Base-by-base conservation (phyloP, 2,329 filamentous ascomycete genomes). In the Diplodia sapinea region DNA sequence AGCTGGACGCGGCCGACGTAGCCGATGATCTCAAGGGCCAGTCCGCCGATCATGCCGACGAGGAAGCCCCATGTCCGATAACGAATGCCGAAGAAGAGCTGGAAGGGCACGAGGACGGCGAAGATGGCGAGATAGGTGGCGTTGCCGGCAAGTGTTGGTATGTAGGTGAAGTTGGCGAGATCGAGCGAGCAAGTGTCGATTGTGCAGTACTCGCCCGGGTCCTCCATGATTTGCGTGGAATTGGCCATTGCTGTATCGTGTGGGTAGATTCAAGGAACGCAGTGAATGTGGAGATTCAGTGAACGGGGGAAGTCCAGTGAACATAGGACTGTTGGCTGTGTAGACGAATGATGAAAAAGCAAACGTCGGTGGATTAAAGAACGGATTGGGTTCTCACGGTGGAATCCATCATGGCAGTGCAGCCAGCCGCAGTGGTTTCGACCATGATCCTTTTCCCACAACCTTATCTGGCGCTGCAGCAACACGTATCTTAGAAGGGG, bases 61-160 rank as follows among this genome's bases (percentile, higher is more conserved):
- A 83, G 80, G 73, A 84, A 87, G 5, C 84, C 85, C 83, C 84
- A 88, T 70, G 86, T 86, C 67, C 80, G 81, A 73, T 82, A 85
- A 64, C 77, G 79, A 64, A 85, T 75, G 7, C 85, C 85, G 7
- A 86, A 75, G 1, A 75, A 76, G 29, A 86, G 59, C 59, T 88
- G 85, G 23, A 80, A 73, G 5, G 86, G 15, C 2, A 84, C 79
- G 59, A 82, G 78, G 3, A 85, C 23, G 33, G 75, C 83, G 72
- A 86, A 87, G 72, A 86, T 81, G 33, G 79, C 80, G 0, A 82
- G 71, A 73, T 86, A 87, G 75, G 86, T 82, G 56, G 81, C 77
- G 71, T 87, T 87, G 17, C 81, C 84, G 4, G 77, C 79, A 0
- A 86, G 74, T 47, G 76, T 81, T 0, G 86, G 86, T 40, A 82